phyloP scores from a whole-genome alignment of 345 rosid genomes.

The Cochlearia excelsa region DNA sequence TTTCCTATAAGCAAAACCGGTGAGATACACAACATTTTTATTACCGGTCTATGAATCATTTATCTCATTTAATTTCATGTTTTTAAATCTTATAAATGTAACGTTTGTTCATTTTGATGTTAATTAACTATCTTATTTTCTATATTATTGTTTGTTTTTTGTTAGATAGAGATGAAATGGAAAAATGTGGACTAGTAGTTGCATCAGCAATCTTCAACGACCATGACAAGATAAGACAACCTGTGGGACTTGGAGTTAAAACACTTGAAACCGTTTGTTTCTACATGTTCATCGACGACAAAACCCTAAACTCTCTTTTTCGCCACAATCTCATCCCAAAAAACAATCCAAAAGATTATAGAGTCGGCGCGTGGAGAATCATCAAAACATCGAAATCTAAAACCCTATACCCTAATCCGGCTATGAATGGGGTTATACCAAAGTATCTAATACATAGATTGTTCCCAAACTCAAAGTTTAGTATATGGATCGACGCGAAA shows the following conservation, averaged over 20 bases:
- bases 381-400: constrained; percentile 41
- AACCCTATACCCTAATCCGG: constrained; percentile 57
- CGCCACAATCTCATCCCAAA: constrained; percentile 44
- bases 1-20: constrained; percentile 63
- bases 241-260: constrained; percentile 69
- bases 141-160: neutral
- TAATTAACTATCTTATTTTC: neutral
- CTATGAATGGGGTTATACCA: constrained; percentile 90
- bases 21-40: constrained; percentile 27
- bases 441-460: constrained; percentile 76
- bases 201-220: constrained; percentile 86
- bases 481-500: constrained; percentile 91
- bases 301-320: constrained; percentile 49
- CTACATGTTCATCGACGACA: constrained; percentile 83
- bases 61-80: too few relatives aligned
- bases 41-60: neutral
- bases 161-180: constrained; percentile 72
- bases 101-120: neutral
- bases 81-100: too few relatives aligned
- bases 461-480: constrained; percentile 75
- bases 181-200: constrained; percentile 72
- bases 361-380: constrained; percentile 69
- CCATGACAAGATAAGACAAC: constrained; percentile 90
- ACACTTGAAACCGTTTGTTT: constrained; percentile 58
- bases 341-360: constrained; percentile 27